Evolutionary conservation across 1,284 basidiomycete genomes (phyloP), one percentile per base, ranked within the genome.

Genomic region (Ceratobasidium sp.): DNA sequence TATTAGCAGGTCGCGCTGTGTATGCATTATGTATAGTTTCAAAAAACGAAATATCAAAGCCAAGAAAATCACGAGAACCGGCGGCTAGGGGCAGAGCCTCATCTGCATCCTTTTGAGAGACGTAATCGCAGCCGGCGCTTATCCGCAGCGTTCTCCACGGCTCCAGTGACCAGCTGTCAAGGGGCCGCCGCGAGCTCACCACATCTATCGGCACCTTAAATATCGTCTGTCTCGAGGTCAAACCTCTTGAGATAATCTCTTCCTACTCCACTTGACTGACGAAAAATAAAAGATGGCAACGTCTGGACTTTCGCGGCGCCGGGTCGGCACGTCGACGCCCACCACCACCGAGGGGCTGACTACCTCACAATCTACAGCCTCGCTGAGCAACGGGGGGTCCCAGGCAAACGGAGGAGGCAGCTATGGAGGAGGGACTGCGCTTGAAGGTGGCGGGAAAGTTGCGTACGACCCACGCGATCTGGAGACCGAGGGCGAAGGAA

Each of bases 401-500:
- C 75, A 31, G 75, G 76, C 61, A 48, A 39, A 41, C 27, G 65
- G 65, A 11, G 65, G 65, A 19, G 39, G 39, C 14, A 54, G 74
- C 29, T 71, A 59, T 59, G 68, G 68, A n/a, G 68, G 68, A 71
- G 91, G 92, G 53, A 92, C 90, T 13, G 92, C 93, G 0, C 91
- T 95, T 77, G 90, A 92, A 77, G 92, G 93, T 56, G 89, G 94
- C 43, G 88, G 86, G 79, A 94, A 92, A 84, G 89, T 99, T 79
- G 97, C 97, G 1, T 98, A 88, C 81, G 97, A 99, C 84, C 96
- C 96, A 0, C 85, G 96, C 74, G 98, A 99, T 84, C 83, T 98
- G 78, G 90, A 89, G 62, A 84, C 84, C 0, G 88, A 88, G 61
- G 85, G 84, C 72, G 80, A 86, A 73, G 90, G 91, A 8, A 91